Base-by-base conservation (phyloP, 495 filamentous ascomycete species). In the Penicillium samsonianum region DNA sequence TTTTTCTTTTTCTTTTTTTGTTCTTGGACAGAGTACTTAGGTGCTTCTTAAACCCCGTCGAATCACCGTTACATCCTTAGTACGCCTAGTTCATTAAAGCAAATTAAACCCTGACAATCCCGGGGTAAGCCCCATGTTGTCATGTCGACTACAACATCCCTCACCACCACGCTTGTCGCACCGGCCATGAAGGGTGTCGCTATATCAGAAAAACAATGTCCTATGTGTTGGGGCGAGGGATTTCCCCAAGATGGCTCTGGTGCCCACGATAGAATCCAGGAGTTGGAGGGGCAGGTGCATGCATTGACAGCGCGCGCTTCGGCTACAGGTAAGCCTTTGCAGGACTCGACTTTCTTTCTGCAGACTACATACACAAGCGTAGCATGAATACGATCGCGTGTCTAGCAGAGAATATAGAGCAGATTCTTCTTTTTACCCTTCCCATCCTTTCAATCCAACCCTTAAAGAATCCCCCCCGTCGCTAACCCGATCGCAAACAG, bases 251-350 rank as follows among this genome's bases (percentile, higher is more conserved):
- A 69, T 37, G 51, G 61, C 19, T 46, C 69, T n/a, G 73, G 83
- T 37, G 83, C 88, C 19, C 88, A 89, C 62, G 80, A 76, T 40
- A 81, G 85, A 44, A 92, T 97, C 60, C 72, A 82, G 55, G 93
- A 96, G 64, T 77, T 98, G 22, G 85, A 97, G 68, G 82, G 84
- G 46, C 91, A 98, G 67, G 83, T 96, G 12, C 71, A 76, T 58
- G 67, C 79, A 33, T 76, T 98, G 54, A 95, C 86, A 56, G 77
- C 84, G 51, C 95, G 92, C 71, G 90, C 90, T 37, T 81, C 85
- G 0, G 81, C 86, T 31, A 89, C 91, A 46, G 86, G 90, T 91
- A 76, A 63, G 84, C 55, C 43, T 30, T 25, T n/a, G n/a, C 3
- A 19, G 30, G 11, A 20, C n/a, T n/a, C n/a, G n/a, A n/a, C n/a